phyloP scores from a whole-genome alignment of 2,329 filamentous ascomycete species.

The Fusarium ambrosium region DNA sequence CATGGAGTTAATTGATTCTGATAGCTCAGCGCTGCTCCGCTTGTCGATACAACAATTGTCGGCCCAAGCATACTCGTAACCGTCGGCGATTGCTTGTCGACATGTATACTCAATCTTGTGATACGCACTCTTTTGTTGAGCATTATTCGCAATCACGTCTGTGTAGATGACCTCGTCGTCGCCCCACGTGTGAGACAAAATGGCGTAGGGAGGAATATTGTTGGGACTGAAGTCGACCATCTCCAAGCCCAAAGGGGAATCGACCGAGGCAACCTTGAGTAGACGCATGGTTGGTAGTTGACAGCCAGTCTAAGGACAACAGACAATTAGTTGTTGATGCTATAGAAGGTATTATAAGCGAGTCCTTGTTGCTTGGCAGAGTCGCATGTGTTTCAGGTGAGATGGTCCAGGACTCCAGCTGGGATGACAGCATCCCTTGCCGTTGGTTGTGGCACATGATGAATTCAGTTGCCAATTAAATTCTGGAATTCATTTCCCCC shows the following conservation, averaged over 20 bases:
- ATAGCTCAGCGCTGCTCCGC: conserved; percentile 36
- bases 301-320: no score
- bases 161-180: conserved; percentile 40
- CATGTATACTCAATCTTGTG: conserved; percentile 17
- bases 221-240: conserved; percentile 10
- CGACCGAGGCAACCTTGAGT: conserved; percentile 4
- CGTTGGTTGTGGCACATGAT: not conserved
- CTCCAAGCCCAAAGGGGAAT: not conserved
- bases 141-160: not conserved
- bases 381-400: not conserved
- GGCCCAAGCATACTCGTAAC: conserved; percentile 38
- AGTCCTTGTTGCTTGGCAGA: not conserved
- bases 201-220: conserved; percentile 31
- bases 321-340: not conserved
- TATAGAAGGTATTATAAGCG: not conserved
- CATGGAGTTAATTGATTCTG: conserved; percentile 12
- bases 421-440: not conserved
- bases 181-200: conserved; percentile 48
- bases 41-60: conserved; percentile 47
- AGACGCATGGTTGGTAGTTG: not conserved
- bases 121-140: conserved; percentile 15
- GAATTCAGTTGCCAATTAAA: not conserved
- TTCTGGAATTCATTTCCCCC: not conserved
- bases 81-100: not conserved
- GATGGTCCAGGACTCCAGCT: not conserved